Conservation (phyloP, 2,329 filamentous ascomycete genomes). For the Ophiostoma sp. region DNA sequence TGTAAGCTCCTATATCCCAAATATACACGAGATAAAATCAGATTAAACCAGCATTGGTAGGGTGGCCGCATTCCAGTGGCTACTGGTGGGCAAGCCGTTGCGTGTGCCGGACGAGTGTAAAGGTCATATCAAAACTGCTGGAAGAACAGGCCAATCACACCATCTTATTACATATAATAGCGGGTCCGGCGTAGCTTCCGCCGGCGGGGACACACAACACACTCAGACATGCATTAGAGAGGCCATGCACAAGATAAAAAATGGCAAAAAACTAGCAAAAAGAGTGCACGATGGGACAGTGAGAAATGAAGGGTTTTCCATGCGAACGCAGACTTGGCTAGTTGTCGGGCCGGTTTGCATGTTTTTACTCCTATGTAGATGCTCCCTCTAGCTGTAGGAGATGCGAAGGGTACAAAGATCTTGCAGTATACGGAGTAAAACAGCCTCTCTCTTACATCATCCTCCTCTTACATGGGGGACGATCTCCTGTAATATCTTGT, state of each 20-base stretch:
- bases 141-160: background rate
- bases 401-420: too few relatives aligned
- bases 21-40: too few relatives aligned
- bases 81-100: background rate
- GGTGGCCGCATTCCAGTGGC: background rate
- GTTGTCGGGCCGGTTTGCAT: background rate
- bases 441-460: too few relatives aligned
- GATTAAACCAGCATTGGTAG: too few relatives aligned
- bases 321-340: background rate
- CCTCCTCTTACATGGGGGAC: too few relatives aligned
- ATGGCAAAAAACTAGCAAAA: background rate
- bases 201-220: background rate
- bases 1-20: too few relatives aligned
- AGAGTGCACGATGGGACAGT: background rate
- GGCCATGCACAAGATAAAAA: conserved; percentile 7
- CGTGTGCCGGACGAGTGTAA: background rate
- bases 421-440: too few relatives aligned
- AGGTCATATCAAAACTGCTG: background rate
- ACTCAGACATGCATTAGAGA: conserved; percentile 6
- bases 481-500: too few relatives aligned
- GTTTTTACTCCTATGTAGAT: too few relatives aligned
- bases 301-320: background rate
- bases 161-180: background rate
- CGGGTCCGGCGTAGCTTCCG: background rate
- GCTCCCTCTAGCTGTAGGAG: too few relatives aligned